These are phyloP conservation scores for Linum lewisii DNA, from an alignment of 345 rosid genomes.

Conservation along the genomic window DNA sequence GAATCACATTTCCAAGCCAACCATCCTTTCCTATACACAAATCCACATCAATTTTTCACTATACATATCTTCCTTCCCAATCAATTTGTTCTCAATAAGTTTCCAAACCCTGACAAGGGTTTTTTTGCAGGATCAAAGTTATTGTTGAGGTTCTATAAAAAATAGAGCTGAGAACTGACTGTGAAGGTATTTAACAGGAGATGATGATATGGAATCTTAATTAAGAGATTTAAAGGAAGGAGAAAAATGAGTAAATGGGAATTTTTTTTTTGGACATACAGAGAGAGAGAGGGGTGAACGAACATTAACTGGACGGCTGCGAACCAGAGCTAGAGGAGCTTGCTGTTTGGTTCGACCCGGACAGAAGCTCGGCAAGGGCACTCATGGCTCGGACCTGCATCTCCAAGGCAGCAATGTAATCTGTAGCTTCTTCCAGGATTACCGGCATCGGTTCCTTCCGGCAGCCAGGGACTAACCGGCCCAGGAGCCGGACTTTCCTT, in stretches of 20 bases:
- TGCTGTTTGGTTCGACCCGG: constrained; percentile 22
- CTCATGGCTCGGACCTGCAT: constrained; percentile 94
- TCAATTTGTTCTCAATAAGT: too few relatives aligned
- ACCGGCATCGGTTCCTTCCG: constrained; percentile 79
- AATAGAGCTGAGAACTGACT: too few relatives aligned
- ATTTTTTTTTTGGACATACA: not conserved
- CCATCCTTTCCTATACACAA: too few relatives aligned
- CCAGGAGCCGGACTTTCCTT: constrained; percentile 67
- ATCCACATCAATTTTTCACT: too few relatives aligned
- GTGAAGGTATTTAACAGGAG: not conserved
- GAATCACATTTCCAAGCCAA: too few relatives aligned
- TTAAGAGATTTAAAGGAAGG: constrained; percentile 1
- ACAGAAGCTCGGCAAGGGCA: constrained; percentile 55
- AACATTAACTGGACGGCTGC: constrained; percentile 19
- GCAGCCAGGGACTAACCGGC: constrained; percentile 97
- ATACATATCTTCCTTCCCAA: too few relatives aligned
- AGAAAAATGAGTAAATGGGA: not conserved
- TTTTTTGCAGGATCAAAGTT: too few relatives aligned
- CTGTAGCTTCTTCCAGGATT: constrained; percentile 83
- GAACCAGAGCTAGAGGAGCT: constrained; percentile 24
- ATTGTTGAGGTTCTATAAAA: too few relatives aligned
- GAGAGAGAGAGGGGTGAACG: not conserved
- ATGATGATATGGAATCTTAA: not conserved
- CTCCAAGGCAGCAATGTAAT: constrained; percentile 94
- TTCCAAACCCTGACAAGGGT: too few relatives aligned